These are phyloP conservation scores for Castanea mollissima DNA, from an alignment of 306 rosid species.

Conservation along the genomic window DNA sequence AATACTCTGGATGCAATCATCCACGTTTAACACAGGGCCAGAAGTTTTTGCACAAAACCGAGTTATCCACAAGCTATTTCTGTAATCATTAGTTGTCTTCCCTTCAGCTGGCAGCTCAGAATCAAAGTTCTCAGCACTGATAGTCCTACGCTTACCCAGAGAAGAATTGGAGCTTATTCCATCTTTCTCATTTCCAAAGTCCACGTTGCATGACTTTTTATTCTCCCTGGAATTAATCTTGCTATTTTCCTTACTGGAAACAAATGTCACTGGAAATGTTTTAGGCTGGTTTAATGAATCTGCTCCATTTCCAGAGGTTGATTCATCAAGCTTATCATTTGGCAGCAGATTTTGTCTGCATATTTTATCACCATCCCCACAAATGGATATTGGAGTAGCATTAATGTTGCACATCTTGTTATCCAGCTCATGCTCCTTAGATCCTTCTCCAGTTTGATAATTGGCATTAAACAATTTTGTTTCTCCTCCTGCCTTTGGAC, in stretches of 20 bases:
- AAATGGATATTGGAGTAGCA: conserved; percentile 53
- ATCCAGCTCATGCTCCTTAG: conserved; percentile 40
- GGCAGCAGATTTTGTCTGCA: conserved; percentile 25
- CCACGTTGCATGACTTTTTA: conserved; percentile 24
- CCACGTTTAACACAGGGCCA: conserved; percentile 25
- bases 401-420: conserved; percentile 33
- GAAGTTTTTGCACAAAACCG: conserved; percentile 50
- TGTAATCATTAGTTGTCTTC: conserved; percentile 31
- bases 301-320: conserved; percentile 33
- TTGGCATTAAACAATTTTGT: conserved; percentile 15
- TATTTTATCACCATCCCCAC: conserved; percentile 27
- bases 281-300: conserved; percentile 37
- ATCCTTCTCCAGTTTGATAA: conserved; percentile 42
- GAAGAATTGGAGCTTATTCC: conserved; percentile 37
- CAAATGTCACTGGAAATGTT: conserved; percentile 27
- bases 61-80: conserved; percentile 71
- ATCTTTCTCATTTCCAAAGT: conserved; percentile 31
- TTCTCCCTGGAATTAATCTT: conserved; percentile 27
- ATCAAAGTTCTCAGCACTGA: conserved; percentile 34
- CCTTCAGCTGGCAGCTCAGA: conserved; percentile 32
- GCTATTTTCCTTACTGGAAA: conserved; percentile 39
- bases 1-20: conserved; percentile 22
- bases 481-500: conserved; percentile 42
- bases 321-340: conserved; percentile 30
- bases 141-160: conserved; percentile 38